Evolutionary conservation across 1,284 basidiomycete genomes (phyloP).

Genomic region (Melampsora americana): DNA sequence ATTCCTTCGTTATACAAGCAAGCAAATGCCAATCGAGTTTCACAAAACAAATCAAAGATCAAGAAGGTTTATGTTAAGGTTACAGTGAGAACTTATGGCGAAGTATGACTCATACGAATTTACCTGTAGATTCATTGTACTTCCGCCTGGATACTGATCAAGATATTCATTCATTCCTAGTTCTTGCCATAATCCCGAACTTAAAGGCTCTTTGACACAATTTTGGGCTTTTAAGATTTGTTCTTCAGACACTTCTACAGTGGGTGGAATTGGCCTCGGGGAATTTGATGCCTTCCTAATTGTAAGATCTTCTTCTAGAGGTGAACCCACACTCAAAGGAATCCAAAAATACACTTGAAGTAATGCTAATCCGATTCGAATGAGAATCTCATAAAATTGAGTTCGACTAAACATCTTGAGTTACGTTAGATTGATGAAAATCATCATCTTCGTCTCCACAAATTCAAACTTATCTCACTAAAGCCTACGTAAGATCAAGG

Average conservation of each 20-base stretch:
- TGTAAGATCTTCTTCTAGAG: too few relatives aligned
- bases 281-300: too few relatives aligned
- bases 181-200: slow-evolving; percentile 23
- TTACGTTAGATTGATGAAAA: too few relatives aligned
- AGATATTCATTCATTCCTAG: slow-evolving; percentile 39
- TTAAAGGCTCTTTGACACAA: slow-evolving; percentile 19
- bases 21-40: not conserved
- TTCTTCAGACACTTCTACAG: not conserved
- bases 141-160: slow-evolving; percentile 33
- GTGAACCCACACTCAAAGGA: not conserved
- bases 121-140: slow-evolving; percentile 25
- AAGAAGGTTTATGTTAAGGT: not conserved
- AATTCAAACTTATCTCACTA: too few relatives aligned
- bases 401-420: too few relatives aligned
- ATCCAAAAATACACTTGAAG: not conserved
- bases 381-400: too few relatives aligned
- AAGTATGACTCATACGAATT: not conserved
- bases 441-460: too few relatives aligned
- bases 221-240: not conserved
- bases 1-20: slow-evolving; percentile 9
- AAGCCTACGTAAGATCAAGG: too few relatives aligned
- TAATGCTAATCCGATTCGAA: not conserved
- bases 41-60: not conserved
- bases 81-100: not conserved
- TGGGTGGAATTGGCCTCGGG: not conserved